Evolutionary conservation across 208 protist genomes (phyloP), one percentile per base, ranked within the genome.

Genomic region (Sergeia podlipaevii): DNA sequence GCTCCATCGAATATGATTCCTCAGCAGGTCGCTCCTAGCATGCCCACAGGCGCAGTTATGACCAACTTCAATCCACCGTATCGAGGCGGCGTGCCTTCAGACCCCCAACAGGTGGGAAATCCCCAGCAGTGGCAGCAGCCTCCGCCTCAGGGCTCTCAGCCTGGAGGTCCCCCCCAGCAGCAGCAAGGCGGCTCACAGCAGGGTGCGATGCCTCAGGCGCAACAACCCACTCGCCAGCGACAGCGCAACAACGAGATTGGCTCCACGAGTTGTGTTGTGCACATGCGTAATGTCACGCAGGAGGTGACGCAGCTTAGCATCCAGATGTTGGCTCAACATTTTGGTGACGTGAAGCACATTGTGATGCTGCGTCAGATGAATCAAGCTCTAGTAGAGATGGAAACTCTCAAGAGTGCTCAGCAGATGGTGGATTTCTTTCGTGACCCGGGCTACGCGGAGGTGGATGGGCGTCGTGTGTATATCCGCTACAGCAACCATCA

Each of bases 311-410:
- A 96, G 72, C 70, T 91, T 50, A 89, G 87, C 60, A 85, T 96
- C 43, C 83, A 94, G 47, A 91, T 80, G 38, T 50, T 96, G 33
- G 80, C 75, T 20, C 74, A 84, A 48, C 83, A 91, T 55, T 96
- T 96, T 59, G 90, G 90, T 44, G 78, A 88, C 36, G 85, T 96
- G 43, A 87, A 89, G 52, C 89, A 94, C 66, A 86, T 96, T 70
- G 90, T 96, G 23, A 94, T 96, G 90, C 85, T 96, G 43, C 78
- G 90, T 2, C 85, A 93, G 68, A 96, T 92, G 87, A 93, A 96
- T 48, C 90, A 96, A 74, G 86, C 90, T 6, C 77, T 96, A 2
- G 73, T 96, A 39, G 85, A 96, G 72, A 96, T 96, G 90, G 89
- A 94, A 65, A 88, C 62, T 37, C 67, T 60, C 38, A 86, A 91